Evolutionary conservation across 306 rosid species (phyloP).

Genomic region (Alnus rubra): DNA sequence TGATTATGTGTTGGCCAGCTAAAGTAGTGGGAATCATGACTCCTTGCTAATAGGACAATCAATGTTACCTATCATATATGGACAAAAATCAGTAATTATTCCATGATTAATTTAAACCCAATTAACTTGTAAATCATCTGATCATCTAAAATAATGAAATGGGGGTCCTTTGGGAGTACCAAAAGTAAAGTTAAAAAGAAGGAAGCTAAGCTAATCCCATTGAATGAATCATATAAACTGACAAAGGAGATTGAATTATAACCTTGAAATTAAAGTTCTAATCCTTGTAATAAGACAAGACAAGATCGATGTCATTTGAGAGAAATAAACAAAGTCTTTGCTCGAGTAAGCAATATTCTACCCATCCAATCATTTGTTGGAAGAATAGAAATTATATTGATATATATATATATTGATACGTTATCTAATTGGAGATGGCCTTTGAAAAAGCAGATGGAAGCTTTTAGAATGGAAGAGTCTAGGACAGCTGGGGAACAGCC

Average conservation of each 20-base stretch:
- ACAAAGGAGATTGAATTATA: conserved; percentile 3
- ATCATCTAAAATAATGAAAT: too few species aligned
- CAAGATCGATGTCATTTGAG: conserved; percentile 7
- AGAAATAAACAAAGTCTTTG: conserved; percentile 24
- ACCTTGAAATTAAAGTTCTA: not conserved
- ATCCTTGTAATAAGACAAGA: conserved; percentile 41
- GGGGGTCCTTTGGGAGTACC: not conserved
- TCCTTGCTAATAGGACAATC: not conserved
- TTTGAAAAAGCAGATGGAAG: conserved; percentile 15
- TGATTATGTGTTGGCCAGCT: conserved; percentile 24
- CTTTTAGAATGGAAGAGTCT: not conserved
- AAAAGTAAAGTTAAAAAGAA: not conserved
- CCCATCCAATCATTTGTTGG: conserved; percentile 32
- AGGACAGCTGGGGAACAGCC: conserved; percentile 6
- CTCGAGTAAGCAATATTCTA: conserved; percentile 32
- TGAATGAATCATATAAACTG: conserved; percentile 23
- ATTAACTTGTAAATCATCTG: not conserved
- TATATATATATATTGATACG: not conserved
- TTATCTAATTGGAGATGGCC: conserved; percentile 25
- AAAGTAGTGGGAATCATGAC: conserved; percentile 15
- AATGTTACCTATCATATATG: not conserved
- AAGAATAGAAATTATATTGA: conserved; percentile 15
- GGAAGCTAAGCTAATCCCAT: conserved; percentile 1
- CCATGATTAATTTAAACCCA: not conserved
- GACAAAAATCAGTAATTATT: not conserved